phyloP scores from a whole-genome alignment of 1,284 basidiomycete genomes.

The Apiotrichum akiyoshidainum region DNA sequence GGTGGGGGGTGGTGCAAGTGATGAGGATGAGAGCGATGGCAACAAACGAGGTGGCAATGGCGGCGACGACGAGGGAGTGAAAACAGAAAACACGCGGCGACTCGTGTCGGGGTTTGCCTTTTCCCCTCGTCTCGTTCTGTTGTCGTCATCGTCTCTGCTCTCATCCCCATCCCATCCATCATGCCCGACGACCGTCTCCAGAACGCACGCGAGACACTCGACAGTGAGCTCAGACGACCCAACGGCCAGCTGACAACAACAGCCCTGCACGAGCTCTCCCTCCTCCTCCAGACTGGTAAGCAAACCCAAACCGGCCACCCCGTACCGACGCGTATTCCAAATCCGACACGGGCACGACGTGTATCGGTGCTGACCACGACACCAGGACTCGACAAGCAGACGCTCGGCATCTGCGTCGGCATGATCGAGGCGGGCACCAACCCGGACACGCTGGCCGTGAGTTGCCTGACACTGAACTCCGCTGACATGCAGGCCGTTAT shows the following conservation, averaged over 20 bases:
- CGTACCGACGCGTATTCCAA: background rate
- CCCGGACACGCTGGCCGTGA: constrained; percentile 47
- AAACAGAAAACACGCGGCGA: background rate
- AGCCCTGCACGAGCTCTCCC: constrained; percentile 47
- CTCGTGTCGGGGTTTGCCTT: too few species aligned
- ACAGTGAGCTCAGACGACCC: constrained; percentile 30
- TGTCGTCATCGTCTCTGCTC: too few species aligned
- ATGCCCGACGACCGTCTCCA: constrained; percentile 31
- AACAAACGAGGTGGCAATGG: background rate
- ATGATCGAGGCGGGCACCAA: constrained; percentile 50
- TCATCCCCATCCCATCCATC: background rate
- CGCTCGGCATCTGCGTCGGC: constrained; percentile 44
- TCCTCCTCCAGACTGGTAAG: constrained; percentile 44
- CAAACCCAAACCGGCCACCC: too few species aligned
- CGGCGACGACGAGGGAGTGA: background rate
- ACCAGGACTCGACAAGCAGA: constrained; percentile 47
- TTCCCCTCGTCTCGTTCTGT: too few species aligned
- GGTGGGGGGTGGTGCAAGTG: background rate
- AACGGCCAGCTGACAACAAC: background rate
- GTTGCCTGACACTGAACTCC: constrained; percentile 1
- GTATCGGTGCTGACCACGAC: background rate
- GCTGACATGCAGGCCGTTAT: constrained; percentile 25
- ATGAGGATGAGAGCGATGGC: background rate
- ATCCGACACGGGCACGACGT: background rate
- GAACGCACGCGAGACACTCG: constrained; percentile 48